Base-by-base conservation (phyloP, 1,284 basidiomycete species). In the Phylloporus sp. region DNA sequence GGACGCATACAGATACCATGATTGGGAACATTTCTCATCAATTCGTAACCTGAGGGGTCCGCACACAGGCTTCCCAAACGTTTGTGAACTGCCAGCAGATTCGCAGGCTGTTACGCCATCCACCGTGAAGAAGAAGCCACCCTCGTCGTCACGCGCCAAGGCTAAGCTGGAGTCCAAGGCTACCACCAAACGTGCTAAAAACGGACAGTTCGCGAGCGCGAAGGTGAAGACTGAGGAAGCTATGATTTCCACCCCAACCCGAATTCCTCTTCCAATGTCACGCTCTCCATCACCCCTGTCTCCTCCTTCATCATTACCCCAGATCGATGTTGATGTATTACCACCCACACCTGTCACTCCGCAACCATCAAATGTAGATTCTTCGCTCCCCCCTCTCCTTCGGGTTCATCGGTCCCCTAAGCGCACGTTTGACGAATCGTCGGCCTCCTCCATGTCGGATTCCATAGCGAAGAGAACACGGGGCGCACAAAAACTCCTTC, bases 11-110 rank as follows among this genome's bases (percentile, higher is more conserved):
- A 93, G 92, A 39, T 95, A 95, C 73, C 92, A 96, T 72, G 93
- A 94, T 70, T 96, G 93, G 93, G 93, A 96, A 73, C 95, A 96
- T 75, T 96, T 96, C 74, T 95, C 93, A n/a, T 94, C 92, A 26
- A 91, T 96, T 58, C 90, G 94, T 46, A 95, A 93, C 74, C 78
- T 95, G 39, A 83, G 83, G n/a, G 94, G 94, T 4, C 95, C 95
- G 0, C 94, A 96, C 71, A 80, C 85, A 0, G 95, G 94, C 10
- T 79, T 90, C 7, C 94, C 95, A 6, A 79, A 81, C 60, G 87
- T 95, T 17, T 76, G 80, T 53, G 92, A 94, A 74, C 77, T 81
- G 2, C 76, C 81, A 18, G 78, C 73, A 4, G 69, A 71, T 31
- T 64, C 76, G 72, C 70, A 69, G 22, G 66, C 63, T 60, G 62